Conservation (phyloP, 257 asterid species). For the Jacaranda mimosifolia region DNA sequence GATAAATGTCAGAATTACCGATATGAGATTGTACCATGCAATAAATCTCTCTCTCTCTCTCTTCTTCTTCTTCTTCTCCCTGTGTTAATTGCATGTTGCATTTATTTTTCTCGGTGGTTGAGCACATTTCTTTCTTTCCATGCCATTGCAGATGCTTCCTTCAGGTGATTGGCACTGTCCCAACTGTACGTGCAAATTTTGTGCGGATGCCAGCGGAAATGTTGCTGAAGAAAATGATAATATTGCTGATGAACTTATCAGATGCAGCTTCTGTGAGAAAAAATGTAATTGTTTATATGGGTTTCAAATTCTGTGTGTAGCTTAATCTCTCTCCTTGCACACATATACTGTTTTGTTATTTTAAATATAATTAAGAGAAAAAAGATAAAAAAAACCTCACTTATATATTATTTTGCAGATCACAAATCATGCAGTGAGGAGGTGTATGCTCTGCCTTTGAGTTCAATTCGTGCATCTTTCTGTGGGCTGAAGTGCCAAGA, state of each 20-base stretch:
- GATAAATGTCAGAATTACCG: slow-evolving; percentile 7
- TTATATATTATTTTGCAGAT: slow-evolving; percentile 52
- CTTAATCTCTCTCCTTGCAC: slow-evolving; percentile 14
- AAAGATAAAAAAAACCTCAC: background rate
- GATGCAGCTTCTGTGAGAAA: slow-evolving; percentile 79
- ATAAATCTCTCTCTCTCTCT: background rate
- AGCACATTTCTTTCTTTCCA: slow-evolving; percentile 22
- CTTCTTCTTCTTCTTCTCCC: background rate
- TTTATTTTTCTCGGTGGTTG: slow-evolving; percentile 21
- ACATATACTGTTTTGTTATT: background rate
- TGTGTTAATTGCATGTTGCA: slow-evolving; percentile 25
- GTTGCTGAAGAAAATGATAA: slow-evolving; percentile 44
- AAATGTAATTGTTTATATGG: slow-evolving; percentile 61
- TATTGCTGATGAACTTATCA: slow-evolving; percentile 54
- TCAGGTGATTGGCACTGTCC: slow-evolving; percentile 97
- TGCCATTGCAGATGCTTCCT: slow-evolving; percentile 74
- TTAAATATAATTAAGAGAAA: slow-evolving; percentile 25
- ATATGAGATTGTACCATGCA: background rate
- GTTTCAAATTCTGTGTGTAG: slow-evolving; percentile 29
- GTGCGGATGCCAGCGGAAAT: slow-evolving; percentile 58
- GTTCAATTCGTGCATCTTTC: slow-evolving; percentile 59
- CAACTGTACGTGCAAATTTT: slow-evolving; percentile 81
- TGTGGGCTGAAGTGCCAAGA: slow-evolving; percentile 87
- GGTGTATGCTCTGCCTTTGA: slow-evolving; percentile 48
- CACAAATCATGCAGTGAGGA: slow-evolving; percentile 72